phyloP scores from a whole-genome alignment of 139 green algal genomes.

The Asterochloris sp. region DNA sequence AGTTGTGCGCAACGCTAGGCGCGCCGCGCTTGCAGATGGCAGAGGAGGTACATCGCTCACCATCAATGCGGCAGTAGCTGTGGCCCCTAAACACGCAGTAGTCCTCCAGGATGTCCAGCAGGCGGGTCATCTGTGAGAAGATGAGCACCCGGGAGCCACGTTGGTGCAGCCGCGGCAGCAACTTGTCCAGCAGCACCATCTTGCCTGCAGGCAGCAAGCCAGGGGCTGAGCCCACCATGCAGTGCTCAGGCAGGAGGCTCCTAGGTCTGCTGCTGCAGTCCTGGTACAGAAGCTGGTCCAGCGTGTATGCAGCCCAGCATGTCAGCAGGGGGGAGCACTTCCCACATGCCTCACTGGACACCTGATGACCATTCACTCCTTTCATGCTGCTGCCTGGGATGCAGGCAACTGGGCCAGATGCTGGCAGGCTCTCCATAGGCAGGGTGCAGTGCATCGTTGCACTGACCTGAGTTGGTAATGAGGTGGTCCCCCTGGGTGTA shows the following conservation, averaged over 20 bases:
- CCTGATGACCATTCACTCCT: too few species aligned
- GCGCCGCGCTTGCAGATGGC: too few species aligned
- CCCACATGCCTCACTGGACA: too few species aligned
- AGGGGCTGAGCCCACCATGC: too few species aligned
- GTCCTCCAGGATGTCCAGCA: slow-evolving; percentile 97
- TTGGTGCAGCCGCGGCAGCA: slow-evolving; percentile 80
- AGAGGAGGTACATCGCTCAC: not conserved
- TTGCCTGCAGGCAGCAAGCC: slow-evolving; percentile 55
- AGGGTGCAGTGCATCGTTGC: not conserved
- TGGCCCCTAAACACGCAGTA: slow-evolving; percentile 81
- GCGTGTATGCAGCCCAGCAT: too few species aligned
- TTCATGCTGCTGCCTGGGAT: not conserved
- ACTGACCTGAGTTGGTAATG: slow-evolving; percentile 65
- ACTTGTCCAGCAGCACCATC: slow-evolving; percentile 90
- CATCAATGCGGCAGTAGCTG: slow-evolving; percentile 75
- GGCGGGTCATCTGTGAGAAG: slow-evolving; percentile 93
- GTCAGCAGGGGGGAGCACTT: too few species aligned
- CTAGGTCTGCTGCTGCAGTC: too few species aligned
- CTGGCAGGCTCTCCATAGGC: not conserved
- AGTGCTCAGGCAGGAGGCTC: too few species aligned
- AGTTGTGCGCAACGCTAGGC: too few species aligned
- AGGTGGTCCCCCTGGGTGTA: slow-evolving; percentile 90
- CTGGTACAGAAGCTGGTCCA: too few species aligned
- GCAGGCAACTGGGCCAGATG: not conserved
- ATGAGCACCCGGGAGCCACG: slow-evolving; percentile 84